phyloP scores from a whole-genome alignment of 768 basidiomycete species.

The Gautieria morchelliformis region DNA sequence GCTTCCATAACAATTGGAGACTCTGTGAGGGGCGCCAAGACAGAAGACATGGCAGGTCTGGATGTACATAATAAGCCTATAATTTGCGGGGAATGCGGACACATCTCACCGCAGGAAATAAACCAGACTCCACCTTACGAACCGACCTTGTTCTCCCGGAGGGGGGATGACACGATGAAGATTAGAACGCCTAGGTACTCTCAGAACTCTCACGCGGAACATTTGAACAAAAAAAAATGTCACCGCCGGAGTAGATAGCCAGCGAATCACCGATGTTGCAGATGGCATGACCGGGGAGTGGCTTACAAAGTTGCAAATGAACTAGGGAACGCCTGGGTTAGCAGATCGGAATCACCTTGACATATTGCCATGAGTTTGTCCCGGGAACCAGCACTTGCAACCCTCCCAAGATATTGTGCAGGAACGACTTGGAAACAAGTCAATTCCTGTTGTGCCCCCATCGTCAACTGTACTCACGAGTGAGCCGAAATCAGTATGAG shows the following conservation, averaged over 20 bases:
- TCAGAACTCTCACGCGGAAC: not conserved
- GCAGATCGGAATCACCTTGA: slow-evolving; percentile 33
- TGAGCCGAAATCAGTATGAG: slow-evolving; percentile 30
- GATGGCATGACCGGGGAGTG: slow-evolving; percentile 45
- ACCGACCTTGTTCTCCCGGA: slow-evolving; percentile 42
- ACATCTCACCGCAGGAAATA: slow-evolving; percentile 43
- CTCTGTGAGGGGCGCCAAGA: not conserved
- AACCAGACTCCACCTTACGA: slow-evolving; percentile 57
- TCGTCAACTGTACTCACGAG: slow-evolving; percentile 13
- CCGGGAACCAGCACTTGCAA: slow-evolving; percentile 60
- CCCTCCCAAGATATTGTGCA: slow-evolving; percentile 60
- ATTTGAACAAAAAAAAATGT: slow-evolving; percentile 23
- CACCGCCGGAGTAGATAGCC: slow-evolving; percentile 51
- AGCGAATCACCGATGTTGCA: slow-evolving; percentile 59
- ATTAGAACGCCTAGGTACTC: slow-evolving; percentile 34
- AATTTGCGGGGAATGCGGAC: too few relatives aligned
- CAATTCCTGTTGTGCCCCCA: not conserved
- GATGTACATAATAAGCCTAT: not conserved
- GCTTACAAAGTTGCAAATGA: slow-evolving; percentile 22
- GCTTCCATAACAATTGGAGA: slow-evolving; percentile 34
- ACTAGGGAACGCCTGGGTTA: not conserved
- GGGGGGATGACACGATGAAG: slow-evolving; percentile 60
- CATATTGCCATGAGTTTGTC: slow-evolving; percentile 54
- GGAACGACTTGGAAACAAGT: slow-evolving; percentile 42
- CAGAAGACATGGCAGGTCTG: not conserved